Evolutionary conservation across 2,329 filamentous ascomycete genomes (phyloP).

Genomic region (Neocucurbitaria cava): DNA sequence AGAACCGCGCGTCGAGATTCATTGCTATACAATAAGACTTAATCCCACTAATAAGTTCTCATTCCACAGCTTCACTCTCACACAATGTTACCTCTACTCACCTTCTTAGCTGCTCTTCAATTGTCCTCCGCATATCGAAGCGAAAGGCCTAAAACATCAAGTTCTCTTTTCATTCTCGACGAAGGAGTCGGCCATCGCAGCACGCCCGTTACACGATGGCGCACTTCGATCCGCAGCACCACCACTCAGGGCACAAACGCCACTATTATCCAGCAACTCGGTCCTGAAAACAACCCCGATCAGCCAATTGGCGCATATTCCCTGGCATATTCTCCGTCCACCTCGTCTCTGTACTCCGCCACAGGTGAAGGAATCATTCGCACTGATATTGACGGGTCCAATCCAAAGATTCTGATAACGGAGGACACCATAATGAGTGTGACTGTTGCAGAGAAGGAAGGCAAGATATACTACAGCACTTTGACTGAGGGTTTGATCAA

Average conservation of each 20-base stretch:
- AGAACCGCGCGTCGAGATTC: not conserved
- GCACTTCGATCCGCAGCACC: conserved; percentile 18
- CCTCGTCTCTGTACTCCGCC: conserved; percentile 7
- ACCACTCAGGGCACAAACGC: conserved; percentile 12
- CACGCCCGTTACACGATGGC: conserved; percentile 15
- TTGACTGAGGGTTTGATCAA: conserved; percentile 8
- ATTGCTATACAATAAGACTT: not conserved
- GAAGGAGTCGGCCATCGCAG: conserved; percentile 20
- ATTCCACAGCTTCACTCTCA: not conserved
- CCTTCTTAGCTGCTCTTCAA: not conserved
- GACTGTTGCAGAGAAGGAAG: conserved; percentile 8
- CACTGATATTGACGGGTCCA: conserved; percentile 11
- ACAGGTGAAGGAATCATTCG: conserved; percentile 17
- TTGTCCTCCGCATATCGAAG: conserved; percentile 4
- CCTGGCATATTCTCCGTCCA: conserved; percentile 12
- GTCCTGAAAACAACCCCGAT: not conserved
- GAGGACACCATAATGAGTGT: conserved; percentile 6
- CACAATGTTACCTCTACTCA: conserved; percentile 5
- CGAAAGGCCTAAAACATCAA: not conserved
- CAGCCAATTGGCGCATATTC: conserved; percentile 8
- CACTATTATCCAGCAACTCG: conserved; percentile 13
- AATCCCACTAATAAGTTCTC: not conserved
- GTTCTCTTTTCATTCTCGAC: conserved; percentile 16
- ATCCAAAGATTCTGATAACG: conserved; percentile 2
- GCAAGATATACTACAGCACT: conserved; percentile 17